Evolutionary conservation across 176 grass and related monocot species (phyloP), one percentile per base, ranked within the genome.

Genomic region (Rhynchospora pubera): DNA sequence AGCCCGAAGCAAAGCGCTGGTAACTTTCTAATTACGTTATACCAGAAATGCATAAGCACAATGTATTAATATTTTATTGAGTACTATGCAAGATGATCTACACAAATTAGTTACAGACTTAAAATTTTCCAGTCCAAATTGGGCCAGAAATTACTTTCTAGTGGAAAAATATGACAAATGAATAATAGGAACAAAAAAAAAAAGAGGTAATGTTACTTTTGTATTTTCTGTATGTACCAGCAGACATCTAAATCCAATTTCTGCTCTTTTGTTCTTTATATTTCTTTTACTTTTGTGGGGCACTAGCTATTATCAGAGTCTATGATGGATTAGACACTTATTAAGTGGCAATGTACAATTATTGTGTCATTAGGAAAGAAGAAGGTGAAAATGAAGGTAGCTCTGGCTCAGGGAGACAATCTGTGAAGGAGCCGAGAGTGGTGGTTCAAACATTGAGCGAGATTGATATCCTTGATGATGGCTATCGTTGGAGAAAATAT

Each of bases 401-500:
- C 9, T 32, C 88, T 50, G 32, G 24, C 45, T 76, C 57, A 6
- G 89, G 77, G 10, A 94, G 87, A 69, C 85, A 88, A 84, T 86
- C 91, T 7, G 90, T 94, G 58, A 90, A 90, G 46, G 91, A 97
- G 69, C 88, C 94, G 13, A 85, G 86, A 75, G 86, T 97, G 1
- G 94, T 97, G 9, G 90, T 97, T 63, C 90, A 94, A 34, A 94
- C 94, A 52, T 83, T 87, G 88, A 97, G 94, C 39, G 94, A 94
- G 62, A 89, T 97, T 74, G 94, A 97, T 83, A 85, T 97, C 57
- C 94, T 97, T 3, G 94, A 89, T 19, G 87, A 89, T 65, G 87
- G 87, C 28, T 89, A 83, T 67, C 77, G 87, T 2, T 89, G 87
- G 87, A 85, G 87, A 61, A 89, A 89, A 39, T 89, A 89, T 34